Evolutionary conservation across 2,329 filamentous ascomycete genomes (phyloP).

Genomic region (Colletotrichum phormii): DNA sequence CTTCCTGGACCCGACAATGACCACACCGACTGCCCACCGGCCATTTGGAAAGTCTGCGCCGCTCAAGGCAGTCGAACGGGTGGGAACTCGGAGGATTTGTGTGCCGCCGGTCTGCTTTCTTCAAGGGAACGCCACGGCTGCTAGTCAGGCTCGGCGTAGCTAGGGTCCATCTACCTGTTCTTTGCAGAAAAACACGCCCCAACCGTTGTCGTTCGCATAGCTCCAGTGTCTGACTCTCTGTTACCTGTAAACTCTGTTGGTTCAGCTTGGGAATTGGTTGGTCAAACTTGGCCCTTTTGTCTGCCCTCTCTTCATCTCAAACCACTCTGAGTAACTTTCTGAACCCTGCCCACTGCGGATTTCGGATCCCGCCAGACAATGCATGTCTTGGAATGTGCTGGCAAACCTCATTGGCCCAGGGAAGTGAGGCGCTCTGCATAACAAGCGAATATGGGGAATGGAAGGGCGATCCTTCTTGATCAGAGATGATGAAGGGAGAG

Average conservation of each 20-base stretch:
- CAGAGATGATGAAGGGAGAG: neutral
- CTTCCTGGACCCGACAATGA: neutral
- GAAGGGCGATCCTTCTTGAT: neutral
- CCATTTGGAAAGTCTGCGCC: neutral
- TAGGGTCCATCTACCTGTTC: neutral
- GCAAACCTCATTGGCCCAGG: neutral
- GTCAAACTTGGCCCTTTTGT: neutral
- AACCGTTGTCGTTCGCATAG: neutral
- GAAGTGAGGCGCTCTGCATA: neutral
- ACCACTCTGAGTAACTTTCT: slow-evolving; percentile 3
- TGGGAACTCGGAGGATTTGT: slow-evolving; percentile 1
- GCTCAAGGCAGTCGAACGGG: neutral
- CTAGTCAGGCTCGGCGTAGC: neutral
- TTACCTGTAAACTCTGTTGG: too few relatives aligned
- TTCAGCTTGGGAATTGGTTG: neutral
- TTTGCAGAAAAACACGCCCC: neutral
- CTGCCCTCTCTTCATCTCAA: neutral
- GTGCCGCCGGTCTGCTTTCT: neutral
- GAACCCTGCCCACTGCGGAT: neutral
- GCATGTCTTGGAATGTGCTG: neutral
- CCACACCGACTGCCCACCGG: neutral
- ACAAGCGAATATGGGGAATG: neutral
- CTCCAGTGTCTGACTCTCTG: too few relatives aligned
- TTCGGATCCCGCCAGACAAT: neutral
- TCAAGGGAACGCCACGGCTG: neutral